Base-by-base conservation (phyloP, 345 rosid genomes). In the Brassica napus region DNA sequence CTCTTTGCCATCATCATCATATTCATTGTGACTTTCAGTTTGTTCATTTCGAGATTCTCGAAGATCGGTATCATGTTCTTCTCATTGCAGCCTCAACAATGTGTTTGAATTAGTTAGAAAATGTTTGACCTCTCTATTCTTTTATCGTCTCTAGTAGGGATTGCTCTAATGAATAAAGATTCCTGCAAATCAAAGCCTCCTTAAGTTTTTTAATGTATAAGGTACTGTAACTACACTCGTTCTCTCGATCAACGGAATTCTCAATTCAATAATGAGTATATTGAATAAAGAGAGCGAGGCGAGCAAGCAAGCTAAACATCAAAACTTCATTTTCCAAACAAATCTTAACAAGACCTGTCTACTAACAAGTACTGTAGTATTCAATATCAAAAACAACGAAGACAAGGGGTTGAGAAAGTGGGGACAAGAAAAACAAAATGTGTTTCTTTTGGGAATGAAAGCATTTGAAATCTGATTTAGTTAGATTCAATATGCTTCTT, bases 401-500 rank as follows among this genome's bases (percentile, higher is more conserved):
- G 21, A 24, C 23, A 11, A 30, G 66, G 8, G 35, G 16, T 21
- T 32, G 12, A 63, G 7, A 10, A 8, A 65, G 73, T 65, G 71
- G 23, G n/a, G 26, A 74, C 59, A 34, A 37, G 35, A 71, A 39
- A 18, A 14, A 39, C 8, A 47, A 61, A 69, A 61, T 7, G 28
- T 15, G 16, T n/a, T 64, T 23, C 39, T n/a, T 68, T 28, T 11
- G 11, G 21, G 34, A 8, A 28, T 11, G 21, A 44, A 78, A 78
- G 60, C 77, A 64, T 72, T 4, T 77, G 69, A 58, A 28, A 68
- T 14, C 47, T 12, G 23, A 75, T 54, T 55, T 80, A 80, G 74
- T 80, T 62, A 31, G 78, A 65, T 34, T 75, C 72, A 14, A 75
- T 6, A 49, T 75, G 78, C 55, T 75, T 66, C 72, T 72, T 76